Evolutionary conservation across 116 monocot genomes (phyloP).

Genomic region (Phalaenopsis hybrid): DNA sequence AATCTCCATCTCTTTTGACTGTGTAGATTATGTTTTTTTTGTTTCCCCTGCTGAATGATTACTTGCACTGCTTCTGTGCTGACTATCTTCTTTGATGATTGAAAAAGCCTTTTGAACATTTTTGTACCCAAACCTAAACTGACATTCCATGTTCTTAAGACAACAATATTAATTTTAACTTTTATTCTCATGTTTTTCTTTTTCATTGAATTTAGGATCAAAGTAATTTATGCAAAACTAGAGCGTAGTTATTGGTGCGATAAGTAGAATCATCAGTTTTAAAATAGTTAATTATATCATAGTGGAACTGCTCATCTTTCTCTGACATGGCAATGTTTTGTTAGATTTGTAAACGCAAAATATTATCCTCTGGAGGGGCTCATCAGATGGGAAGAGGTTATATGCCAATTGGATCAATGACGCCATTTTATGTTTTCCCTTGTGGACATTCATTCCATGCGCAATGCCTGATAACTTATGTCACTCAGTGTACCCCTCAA

Average conservation of each 20-base stretch:
- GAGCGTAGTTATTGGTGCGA: neutral
- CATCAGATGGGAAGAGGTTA: constrained; percentile 56
- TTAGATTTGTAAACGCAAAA: constrained; percentile 77
- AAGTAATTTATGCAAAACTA: neutral
- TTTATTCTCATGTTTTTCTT: neutral
- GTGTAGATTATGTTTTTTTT: no score
- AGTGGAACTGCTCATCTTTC: neutral
- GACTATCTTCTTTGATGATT: neutral
- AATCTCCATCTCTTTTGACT: no score
- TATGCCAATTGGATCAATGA: constrained; percentile 46
- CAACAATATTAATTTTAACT: neutral
- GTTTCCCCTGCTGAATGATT: no score
- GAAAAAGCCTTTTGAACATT: neutral
- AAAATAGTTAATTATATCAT: neutral
- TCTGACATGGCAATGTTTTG: neutral
- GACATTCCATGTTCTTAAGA: neutral
- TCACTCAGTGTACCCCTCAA: constrained; percentile 43
- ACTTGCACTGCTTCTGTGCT: neutral
- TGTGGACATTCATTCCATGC: constrained; percentile 92
- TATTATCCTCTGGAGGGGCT: constrained; percentile 57
- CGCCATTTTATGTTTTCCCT: constrained; percentile 93
- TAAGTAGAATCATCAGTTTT: neutral
- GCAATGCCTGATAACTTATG: constrained; percentile 80
- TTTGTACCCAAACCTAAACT: neutral
- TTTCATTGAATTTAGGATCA: neutral